Base-by-base conservation (phyloP, 176 grass and related monocot genomes). In the Microstegium vimineum region DNA sequence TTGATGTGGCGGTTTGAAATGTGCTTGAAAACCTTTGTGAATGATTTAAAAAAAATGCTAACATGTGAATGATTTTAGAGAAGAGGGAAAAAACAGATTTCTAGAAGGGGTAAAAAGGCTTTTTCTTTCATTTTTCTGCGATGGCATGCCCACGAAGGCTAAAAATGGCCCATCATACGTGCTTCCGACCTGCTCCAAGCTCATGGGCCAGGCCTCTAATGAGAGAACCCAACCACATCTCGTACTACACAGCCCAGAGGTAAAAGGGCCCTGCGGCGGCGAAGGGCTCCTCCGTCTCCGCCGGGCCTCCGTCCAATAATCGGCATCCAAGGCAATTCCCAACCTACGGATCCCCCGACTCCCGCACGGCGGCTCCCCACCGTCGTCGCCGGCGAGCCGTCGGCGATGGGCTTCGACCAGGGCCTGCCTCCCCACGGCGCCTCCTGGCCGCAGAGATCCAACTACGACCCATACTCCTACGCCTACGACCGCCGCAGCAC, bases 401-500 rank as follows among this genome's bases (percentile, higher is more conserved):
- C 25, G 37, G 37, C 28, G 37, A 64, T 67, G 78, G 56, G 57
- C 6, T 17, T 6, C 74, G 60, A 62, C 74, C 74, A 77, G 35
- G 56, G 54, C 54, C 23, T 10, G 10, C 66, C 25, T 22, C 43
- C 69, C 18, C 74, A 82, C 26, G 51, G 56, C 7, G 33, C 62
- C 41, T 45, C 46, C 77, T 16, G 27, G 25, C 69, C 64, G 49
- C 83, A 46, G 45, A 6, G 49, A 5, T 56, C 73, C 65, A 71
- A 86, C 83, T 66, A 90, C 20, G 8, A 33, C 51, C 62, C 72
- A 37, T 46, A 64, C 77, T 6, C 56, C 74, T 81, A 80, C 61
- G n/a, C 13, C 38, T 63, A 90, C 73, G 49, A 22, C n/a, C 2
- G 0, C 4, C 85, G 79, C 79, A 30, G 46, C 78, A 16, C 66